Base-by-base conservation (phyloP, 2,329 filamentous ascomycete species). In the Pseudocercospora fijiensis region DNA sequence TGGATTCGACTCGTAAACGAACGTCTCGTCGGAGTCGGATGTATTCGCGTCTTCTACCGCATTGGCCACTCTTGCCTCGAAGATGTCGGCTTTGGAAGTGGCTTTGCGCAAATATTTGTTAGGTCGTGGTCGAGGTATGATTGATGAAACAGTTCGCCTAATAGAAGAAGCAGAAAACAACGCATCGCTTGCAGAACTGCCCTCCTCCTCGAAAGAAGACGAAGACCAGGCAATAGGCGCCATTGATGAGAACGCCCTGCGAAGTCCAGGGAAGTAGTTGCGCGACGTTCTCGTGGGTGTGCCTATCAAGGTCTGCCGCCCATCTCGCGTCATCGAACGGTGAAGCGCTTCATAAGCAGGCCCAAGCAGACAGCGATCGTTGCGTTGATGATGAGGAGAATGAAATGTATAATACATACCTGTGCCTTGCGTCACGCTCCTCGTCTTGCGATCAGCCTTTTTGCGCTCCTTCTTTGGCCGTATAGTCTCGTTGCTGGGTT, bases 1-100 rank as follows among this genome's bases (percentile, higher is more conserved):
- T 9, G 94, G 95, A 73, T 99, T 99, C 26, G 95, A 98, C 77
- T 99, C 95, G 79, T 99, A 99, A 16, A 99, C 95, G 77, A 98
- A 99, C 0, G 95, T 98, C 78, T 98, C 95, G 73, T 97, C 95
- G 1, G 94, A 98, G 76, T 99, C 95, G 6, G 94, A 97, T 11
- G 94, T 96, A 76, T 97, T 91, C 51, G 92, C 92, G 77, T 98
- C 93, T 75, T 98, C 94, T 58, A 99, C 92, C 8, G 94, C 94
- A 76, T 89, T 97, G 57, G 94, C 94, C 70, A 99, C 92, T 75
- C 96, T 96, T 70, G 93, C 92, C 80, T 98, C 95, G 76, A 99
- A 99, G 58, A 98, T 92, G 78, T 99, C 95, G 75, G 95, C 94
- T 81, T 98, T 98, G 65, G 93, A 96, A 16, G 92, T 95, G 65